These are phyloP conservation scores for Calocybe gangraenosa DNA, from an alignment of 768 basidiomycete genomes.

Conservation along the genomic window DNA sequence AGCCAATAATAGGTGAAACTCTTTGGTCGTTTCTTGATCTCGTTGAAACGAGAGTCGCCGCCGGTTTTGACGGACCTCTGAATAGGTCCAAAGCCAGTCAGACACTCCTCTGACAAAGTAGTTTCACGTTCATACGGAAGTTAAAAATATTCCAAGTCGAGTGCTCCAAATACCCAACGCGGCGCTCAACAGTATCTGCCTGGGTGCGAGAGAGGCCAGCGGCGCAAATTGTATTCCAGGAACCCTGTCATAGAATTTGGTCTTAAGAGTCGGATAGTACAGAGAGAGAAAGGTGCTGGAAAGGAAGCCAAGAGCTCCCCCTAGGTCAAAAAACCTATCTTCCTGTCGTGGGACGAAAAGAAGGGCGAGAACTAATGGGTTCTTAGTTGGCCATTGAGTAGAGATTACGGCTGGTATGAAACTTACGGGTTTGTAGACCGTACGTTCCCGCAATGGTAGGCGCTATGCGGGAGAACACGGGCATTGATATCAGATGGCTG, in stretches of 20 bases:
- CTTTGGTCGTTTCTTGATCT: slow-evolving; percentile 36
- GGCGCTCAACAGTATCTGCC: slow-evolving; percentile 56
- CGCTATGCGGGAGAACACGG: slow-evolving; percentile 49
- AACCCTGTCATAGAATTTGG: slow-evolving; percentile 38
- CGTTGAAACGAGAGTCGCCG: slow-evolving; percentile 63
- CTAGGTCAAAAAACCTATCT: slow-evolving; percentile 65
- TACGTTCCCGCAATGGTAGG: slow-evolving; percentile 47
- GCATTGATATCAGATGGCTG: slow-evolving; percentile 25
- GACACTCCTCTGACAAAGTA: too few species aligned
- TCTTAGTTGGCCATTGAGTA: slow-evolving; percentile 3
- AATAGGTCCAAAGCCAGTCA: background rate
- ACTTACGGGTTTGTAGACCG: slow-evolving; percentile 44
- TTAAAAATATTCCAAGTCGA: slow-evolving; percentile 60
- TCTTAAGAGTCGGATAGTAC: slow-evolving; percentile 56
- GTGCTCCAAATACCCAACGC: slow-evolving; percentile 57
- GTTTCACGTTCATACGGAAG: slow-evolving; percentile 15
- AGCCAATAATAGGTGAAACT: slow-evolving; percentile 60
- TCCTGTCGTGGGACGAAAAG: slow-evolving; percentile 63
- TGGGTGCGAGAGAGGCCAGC: slow-evolving; percentile 47
- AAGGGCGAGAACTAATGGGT: slow-evolving; percentile 42
- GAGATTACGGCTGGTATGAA: background rate
- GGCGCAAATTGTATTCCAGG: slow-evolving; percentile 32
- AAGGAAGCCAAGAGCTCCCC: slow-evolving; percentile 64
- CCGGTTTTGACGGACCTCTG: slow-evolving; percentile 45
- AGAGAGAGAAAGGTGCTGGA: slow-evolving; percentile 56